Conservation (phyloP, 495 filamentous ascomycete genomes). For the Cudoniella acicularis region DNA sequence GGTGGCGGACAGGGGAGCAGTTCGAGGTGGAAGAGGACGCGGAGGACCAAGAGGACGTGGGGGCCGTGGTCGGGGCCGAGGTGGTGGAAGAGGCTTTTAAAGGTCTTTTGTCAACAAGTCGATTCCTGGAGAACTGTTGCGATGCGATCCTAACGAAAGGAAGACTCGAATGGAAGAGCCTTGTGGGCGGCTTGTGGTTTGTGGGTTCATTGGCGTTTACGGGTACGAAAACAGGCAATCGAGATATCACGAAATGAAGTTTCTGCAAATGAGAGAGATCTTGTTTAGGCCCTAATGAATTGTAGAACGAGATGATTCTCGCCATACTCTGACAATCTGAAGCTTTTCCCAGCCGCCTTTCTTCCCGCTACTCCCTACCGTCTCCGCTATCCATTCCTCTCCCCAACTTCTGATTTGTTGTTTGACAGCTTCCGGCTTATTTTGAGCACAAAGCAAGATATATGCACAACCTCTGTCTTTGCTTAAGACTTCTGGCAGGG, state of each 20-base stretch:
- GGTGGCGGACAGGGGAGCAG: conserved; percentile 53
- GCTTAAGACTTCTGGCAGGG: conserved; percentile 60
- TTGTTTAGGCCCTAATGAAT: neutral
- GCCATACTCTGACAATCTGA: conserved; percentile 77
- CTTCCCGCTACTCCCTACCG: conserved; percentile 79
- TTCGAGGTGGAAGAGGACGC: conserved; percentile 53
- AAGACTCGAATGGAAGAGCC: neutral
- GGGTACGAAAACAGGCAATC: conserved; percentile 21
- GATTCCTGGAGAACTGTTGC: neutral
- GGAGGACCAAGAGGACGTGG: conserved; percentile 52
- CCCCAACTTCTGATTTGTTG: conserved; percentile 54
- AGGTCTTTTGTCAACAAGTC: neutral
- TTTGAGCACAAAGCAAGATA: conserved; percentile 83
- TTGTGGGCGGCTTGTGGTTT: neutral
- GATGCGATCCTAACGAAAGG: neutral
- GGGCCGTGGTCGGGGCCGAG: conserved; percentile 57
- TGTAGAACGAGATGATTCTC: conserved; percentile 17
- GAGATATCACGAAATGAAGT: neutral
- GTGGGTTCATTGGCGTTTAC: conserved; percentile 21
- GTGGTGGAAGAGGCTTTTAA: conserved; percentile 61
- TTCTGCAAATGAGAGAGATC: neutral
- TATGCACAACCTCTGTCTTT: conserved; percentile 72
- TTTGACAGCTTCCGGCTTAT: conserved; percentile 73
- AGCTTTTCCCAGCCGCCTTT: conserved; percentile 90
- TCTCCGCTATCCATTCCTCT: conserved; percentile 65